A percentile compares a stretch with the other conserved stretches of the same genome.
These are phyloP conservation scores for Fusarium camptoceras DNA, from an alignment of 2,329 filamentous ascomycete genomes.

Conservation along the genomic window DNA sequence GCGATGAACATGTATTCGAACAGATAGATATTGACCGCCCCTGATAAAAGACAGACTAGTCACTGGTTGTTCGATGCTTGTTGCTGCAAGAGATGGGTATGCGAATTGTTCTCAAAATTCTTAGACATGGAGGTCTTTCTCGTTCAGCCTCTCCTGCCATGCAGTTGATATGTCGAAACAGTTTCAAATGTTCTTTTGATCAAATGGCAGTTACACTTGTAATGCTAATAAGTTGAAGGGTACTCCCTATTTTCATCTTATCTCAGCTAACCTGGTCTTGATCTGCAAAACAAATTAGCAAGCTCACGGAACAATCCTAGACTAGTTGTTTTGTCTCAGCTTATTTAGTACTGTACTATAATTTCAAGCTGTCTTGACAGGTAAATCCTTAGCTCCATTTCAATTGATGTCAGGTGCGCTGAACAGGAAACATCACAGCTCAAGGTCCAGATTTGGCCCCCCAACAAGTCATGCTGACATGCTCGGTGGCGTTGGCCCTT, in stretches of 20 bases:
- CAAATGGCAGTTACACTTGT: not conserved
- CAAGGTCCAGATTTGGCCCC: conserved; percentile 9
- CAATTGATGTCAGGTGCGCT: conserved; percentile 26
- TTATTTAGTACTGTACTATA: not conserved
- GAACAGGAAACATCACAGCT: conserved; percentile 13
- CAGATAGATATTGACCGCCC: not conserved
- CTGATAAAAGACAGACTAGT: not conserved
- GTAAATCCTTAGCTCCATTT: conserved; percentile 3
- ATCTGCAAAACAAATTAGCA: not conserved
- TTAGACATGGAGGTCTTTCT: not conserved
- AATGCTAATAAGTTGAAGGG: not conserved
- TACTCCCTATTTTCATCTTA: not conserved
- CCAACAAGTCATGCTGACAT: conserved; percentile 35
- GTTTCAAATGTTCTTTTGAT: not conserved
- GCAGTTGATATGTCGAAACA: not conserved
- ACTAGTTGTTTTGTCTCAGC: not conserved
- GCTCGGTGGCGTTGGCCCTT: conserved; percentile 37
- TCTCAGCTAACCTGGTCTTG: not conserved
- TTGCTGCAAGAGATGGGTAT: not conserved
- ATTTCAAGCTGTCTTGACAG: not conserved
- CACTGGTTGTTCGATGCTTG: not conserved
- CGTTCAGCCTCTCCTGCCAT: not conserved
- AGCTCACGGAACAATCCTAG: conserved; percentile 3
- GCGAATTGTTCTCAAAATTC: not conserved
- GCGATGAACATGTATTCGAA: not conserved